Percentiles rank a stretch among this genome's conserved stretches.
Evolutionary conservation across 345 rosid species (phyloP).

Genomic region (Euclidium syriacum): DNA sequence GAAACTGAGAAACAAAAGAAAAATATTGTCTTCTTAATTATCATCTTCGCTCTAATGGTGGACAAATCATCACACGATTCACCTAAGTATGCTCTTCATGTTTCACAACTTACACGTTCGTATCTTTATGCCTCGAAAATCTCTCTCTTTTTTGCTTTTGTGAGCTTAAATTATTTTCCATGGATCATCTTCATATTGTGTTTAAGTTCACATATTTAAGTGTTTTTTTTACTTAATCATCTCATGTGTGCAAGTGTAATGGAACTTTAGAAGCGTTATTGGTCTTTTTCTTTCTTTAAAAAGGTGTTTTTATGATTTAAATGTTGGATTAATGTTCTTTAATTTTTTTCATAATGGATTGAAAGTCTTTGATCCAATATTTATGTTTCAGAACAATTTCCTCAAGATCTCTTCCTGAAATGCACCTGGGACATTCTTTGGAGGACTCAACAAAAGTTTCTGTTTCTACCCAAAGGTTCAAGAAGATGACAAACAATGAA

Average conservation of each 20-base stretch:
- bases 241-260: background rate
- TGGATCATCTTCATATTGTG: background rate
- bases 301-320: too few relatives aligned
- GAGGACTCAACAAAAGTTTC: background rate
- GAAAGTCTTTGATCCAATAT: too few relatives aligned
- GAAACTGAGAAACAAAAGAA: slow-evolving; percentile 3
- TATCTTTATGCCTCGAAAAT: background rate
- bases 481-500: background rate
- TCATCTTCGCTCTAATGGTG: slow-evolving; percentile 14
- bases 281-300: too few relatives aligned
- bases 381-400: slow-evolving; percentile 8
- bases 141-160: background rate
- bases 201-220: background rate
- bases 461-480: background rate
- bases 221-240: background rate
- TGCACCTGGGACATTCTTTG: background rate
- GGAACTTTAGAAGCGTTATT: background rate
- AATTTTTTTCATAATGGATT: too few relatives aligned
- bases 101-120: background rate
- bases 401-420: background rate
- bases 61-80: slow-evolving; percentile 12
- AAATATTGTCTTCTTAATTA: background rate
- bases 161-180: background rate
- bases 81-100: slow-evolving; percentile 10
- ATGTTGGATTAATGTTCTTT: background rate